These are phyloP conservation scores for Zasmidium cellare DNA, from an alignment of 2,329 filamentous ascomycete genomes.

Conservation along the genomic window DNA sequence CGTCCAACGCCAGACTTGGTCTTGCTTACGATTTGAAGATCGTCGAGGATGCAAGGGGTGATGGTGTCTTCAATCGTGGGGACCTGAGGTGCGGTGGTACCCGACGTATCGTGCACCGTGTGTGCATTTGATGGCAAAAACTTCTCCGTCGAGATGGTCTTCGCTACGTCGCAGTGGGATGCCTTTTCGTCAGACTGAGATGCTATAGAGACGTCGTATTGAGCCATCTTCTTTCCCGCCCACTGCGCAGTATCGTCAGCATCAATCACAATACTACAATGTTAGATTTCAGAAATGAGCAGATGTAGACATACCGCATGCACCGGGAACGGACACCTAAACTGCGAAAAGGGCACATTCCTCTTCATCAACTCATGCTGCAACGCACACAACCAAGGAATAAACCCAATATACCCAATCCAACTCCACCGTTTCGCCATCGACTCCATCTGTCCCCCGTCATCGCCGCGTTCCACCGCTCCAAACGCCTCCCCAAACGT, in stretches of 20 bases:
- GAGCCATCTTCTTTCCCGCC: neutral
- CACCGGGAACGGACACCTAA: too few relatives aligned
- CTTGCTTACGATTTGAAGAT: neutral
- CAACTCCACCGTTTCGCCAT: slow-evolving; percentile 14
- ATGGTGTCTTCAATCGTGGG: neutral
- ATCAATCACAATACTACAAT: neutral
- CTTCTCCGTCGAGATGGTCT: too few relatives aligned
- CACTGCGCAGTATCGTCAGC: neutral
- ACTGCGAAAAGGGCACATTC: too few relatives aligned
- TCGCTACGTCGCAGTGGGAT: too few relatives aligned
- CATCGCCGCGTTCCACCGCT: slow-evolving; percentile 3
- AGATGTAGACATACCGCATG: too few relatives aligned
- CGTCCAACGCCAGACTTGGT: neutral
- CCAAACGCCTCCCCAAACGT: slow-evolving; percentile 8
- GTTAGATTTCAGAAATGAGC: too few relatives aligned
- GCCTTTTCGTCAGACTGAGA: too few relatives aligned
- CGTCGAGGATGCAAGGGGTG: slow-evolving; percentile 1
- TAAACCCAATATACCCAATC: slow-evolving; percentile 4
- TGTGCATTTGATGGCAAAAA: too few relatives aligned
- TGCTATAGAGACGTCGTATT: too few relatives aligned
- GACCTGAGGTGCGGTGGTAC: too few relatives aligned
- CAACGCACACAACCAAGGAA: slow-evolving; percentile 9
- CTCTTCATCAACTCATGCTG: slow-evolving; percentile 3
- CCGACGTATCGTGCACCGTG: too few relatives aligned
- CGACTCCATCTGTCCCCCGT: slow-evolving; percentile 9